A percentile compares a stretch with the other conserved stretches of the same genome.
phyloP scores from a whole-genome alignment of 768 basidiomycete genomes.

The Lentinus tigrinus region DNA sequence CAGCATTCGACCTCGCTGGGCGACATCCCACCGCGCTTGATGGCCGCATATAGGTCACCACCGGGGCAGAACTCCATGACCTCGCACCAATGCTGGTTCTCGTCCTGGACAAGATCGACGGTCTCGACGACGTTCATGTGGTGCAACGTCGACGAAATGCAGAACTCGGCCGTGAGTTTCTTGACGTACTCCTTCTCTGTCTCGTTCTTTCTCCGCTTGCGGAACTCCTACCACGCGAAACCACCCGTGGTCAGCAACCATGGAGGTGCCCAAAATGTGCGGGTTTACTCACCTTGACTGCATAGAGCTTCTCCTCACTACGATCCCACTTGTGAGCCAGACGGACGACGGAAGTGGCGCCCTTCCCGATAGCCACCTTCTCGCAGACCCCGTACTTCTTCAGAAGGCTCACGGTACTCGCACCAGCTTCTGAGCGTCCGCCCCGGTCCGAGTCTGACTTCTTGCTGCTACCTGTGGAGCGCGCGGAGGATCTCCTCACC shows the following conservation, averaged over 20 bases:
- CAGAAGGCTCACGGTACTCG: constrained; percentile 55
- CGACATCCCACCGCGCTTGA: constrained; percentile 95
- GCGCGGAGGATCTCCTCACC: constrained; percentile 64
- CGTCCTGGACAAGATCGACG: constrained; percentile 98
- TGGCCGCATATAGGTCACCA: constrained; percentile 96
- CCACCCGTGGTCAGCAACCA: not conserved
- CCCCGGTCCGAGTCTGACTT: constrained; percentile 66
- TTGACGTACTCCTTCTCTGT: constrained; percentile 99
- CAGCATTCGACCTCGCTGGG: constrained; percentile 94
- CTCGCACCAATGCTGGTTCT: constrained; percentile 95
- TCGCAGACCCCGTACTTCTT: constrained; percentile 98
- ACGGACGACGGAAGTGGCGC: constrained; percentile 95
- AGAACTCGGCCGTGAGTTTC: constrained; percentile 99
- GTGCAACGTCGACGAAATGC: constrained; percentile 93
- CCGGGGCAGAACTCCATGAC: constrained; percentile 99
- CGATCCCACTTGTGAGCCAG: constrained; percentile 99
- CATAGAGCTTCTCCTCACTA: constrained; percentile 93
- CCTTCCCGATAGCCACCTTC: constrained; percentile 95
- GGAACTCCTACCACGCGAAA: constrained; percentile 75
- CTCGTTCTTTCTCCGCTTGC: constrained; percentile 96
- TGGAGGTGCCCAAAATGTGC: not conserved
- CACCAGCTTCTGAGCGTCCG: constrained; percentile 46
- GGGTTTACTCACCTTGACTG: constrained; percentile 79
- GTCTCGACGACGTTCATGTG: constrained; percentile 97
- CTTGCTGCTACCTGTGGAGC: constrained; percentile 61